phyloP scores from a whole-genome alignment of 768 basidiomycete genomes.

The Gelatoporia subvermispora region DNA sequence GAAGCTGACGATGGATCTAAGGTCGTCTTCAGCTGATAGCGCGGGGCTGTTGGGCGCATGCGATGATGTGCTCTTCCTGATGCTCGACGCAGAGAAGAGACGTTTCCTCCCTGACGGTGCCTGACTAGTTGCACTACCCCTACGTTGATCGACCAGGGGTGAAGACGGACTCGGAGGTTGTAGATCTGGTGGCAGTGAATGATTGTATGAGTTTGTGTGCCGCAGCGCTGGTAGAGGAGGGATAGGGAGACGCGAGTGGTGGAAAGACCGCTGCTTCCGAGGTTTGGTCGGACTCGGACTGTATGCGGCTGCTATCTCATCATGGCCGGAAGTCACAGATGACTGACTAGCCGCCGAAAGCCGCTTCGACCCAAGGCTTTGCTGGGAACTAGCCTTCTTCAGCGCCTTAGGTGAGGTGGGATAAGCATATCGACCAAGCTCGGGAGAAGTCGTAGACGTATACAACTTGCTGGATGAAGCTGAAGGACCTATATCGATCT shows the following conservation, averaged over 20 bases:
- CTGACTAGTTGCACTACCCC: constrained; percentile 11
- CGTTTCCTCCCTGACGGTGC: constrained; percentile 40
- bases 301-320: constrained; percentile 14
- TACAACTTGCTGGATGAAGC: constrained; percentile 5
- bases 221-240: constrained; percentile 39
- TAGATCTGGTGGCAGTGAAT: constrained; percentile 4
- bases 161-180: constrained; percentile 9
- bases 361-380: constrained; percentile 35
- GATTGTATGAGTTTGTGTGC: constrained; percentile 18
- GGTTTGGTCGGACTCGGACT: constrained; percentile 10
- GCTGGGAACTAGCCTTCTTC: constrained; percentile 39
- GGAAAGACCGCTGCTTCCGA: constrained; percentile 61
- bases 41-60: constrained; percentile 28
- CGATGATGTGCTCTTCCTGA: constrained; percentile 45
- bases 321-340: constrained; percentile 18
- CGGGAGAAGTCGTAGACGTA: background rate
- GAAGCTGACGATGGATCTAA: constrained; percentile 49
- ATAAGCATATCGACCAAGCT: background rate
- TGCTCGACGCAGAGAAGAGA: constrained; percentile 58
- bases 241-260: constrained; percentile 51
- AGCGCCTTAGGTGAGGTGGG: constrained; percentile 7
- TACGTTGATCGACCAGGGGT: constrained; percentile 11
- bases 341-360: constrained; percentile 25
- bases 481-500: background rate
- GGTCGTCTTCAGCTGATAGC: constrained; percentile 45